Evolutionary conservation across 176 grass and related monocot genomes (phyloP).

Genomic region (Oryza officinalis): DNA sequence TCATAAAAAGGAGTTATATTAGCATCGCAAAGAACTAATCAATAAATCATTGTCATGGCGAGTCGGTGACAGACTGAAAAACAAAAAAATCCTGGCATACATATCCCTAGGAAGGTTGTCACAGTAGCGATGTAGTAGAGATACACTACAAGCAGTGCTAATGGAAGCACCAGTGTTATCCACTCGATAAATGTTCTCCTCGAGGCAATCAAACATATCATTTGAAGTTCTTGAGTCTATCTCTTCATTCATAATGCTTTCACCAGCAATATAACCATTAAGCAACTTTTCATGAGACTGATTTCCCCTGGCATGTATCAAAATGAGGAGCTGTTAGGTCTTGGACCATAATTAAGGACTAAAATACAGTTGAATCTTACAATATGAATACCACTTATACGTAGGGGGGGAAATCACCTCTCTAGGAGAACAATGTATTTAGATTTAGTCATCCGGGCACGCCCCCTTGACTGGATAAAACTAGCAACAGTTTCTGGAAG

Average conservation of each 20-base stretch:
- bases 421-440: constrained; percentile 86
- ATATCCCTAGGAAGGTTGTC: constrained; percentile 83
- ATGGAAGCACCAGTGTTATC: constrained; percentile 80
- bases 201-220: constrained; percentile 74
- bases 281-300: constrained; percentile 70
- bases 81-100: constrained; percentile 49
- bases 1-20: constrained; percentile 44
- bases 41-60: constrained; percentile 6
- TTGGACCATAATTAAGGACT: constrained; percentile 8
- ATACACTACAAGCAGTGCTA: constrained; percentile 81
- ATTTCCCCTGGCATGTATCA: constrained; percentile 65
- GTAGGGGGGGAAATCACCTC: constrained; percentile 50
- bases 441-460: constrained; percentile 84
- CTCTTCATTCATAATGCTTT: constrained; percentile 84
- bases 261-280: constrained; percentile 65
- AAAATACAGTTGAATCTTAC: constrained; percentile 24
- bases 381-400: constrained; percentile 8
- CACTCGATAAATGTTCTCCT: constrained; percentile 74
- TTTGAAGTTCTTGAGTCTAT: constrained; percentile 66
- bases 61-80: constrained; percentile 6
- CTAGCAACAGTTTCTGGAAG: constrained; percentile 92
- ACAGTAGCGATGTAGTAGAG: constrained; percentile 82
- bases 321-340: constrained; percentile 22
- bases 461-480: constrained; percentile 92
- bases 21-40: constrained; percentile 20